phyloP scores from a whole-genome alignment of 495 filamentous ascomycete genomes.

The Podospora sp. region DNA sequence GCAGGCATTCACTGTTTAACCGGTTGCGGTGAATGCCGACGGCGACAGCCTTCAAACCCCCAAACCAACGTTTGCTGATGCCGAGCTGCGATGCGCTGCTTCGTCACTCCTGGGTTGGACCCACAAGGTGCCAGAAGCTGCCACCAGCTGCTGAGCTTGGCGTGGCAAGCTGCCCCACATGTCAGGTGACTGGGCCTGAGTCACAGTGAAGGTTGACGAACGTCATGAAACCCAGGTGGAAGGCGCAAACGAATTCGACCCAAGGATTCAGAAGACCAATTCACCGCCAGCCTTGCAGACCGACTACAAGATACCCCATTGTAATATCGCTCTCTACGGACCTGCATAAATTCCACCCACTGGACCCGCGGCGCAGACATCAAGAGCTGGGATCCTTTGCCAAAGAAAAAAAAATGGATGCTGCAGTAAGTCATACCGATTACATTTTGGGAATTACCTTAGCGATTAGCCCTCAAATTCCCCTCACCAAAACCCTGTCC shows the following conservation, averaged over 20 bases:
- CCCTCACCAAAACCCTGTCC: slow-evolving; percentile 17
- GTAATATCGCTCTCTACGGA: neutral
- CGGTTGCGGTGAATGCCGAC: neutral
- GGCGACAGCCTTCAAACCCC: neutral
- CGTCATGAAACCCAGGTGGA: slow-evolving; percentile 27
- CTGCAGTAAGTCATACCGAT: slow-evolving; percentile 35
- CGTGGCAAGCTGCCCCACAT: slow-evolving; percentile 27
- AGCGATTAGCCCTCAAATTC: slow-evolving; percentile 14
- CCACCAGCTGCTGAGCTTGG: slow-evolving; percentile 20
- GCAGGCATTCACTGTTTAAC: neutral
- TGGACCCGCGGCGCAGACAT: slow-evolving; percentile 9
- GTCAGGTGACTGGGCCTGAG: slow-evolving; percentile 39
- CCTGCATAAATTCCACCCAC: neutral
- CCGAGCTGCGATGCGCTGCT: neutral
- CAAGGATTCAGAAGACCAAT: neutral
- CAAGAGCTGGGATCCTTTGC: slow-evolving; percentile 19
- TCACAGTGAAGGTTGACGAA: slow-evolving; percentile 32
- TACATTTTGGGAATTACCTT: neutral
- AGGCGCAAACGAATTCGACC: slow-evolving; percentile 14
- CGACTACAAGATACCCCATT: neutral
- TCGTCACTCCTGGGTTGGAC: neutral
- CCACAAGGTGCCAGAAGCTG: slow-evolving; percentile 18
- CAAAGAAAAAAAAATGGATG: slow-evolving; percentile 29
- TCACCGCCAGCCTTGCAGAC: slow-evolving; percentile 3
- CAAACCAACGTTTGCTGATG: neutral